Conservation (phyloP, 768 basidiomycete species). For the Mycena rosella region DNA sequence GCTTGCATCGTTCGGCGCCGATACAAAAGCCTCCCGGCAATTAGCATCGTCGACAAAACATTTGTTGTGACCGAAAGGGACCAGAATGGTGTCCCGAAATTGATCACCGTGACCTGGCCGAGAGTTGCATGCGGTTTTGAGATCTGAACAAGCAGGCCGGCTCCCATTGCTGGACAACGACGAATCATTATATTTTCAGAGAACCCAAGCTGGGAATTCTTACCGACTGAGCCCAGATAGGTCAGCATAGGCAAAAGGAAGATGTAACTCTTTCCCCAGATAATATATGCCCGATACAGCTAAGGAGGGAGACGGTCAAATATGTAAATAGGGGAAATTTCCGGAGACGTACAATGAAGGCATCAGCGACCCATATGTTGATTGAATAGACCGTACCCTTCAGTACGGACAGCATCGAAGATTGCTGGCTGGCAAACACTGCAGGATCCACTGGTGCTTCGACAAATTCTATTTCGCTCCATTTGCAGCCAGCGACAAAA, state of each 20-base stretch:
- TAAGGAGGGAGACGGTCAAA: neutral
- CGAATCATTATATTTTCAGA: too few species aligned
- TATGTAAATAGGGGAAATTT: neutral
- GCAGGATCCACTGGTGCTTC: neutral
- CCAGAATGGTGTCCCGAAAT: constrained; percentile 15
- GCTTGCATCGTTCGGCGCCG: neutral
- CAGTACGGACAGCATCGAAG: neutral
- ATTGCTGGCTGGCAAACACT: constrained; percentile 2
- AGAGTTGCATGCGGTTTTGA: neutral
- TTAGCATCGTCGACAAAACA: neutral
- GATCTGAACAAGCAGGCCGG: neutral
- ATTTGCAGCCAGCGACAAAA: constrained; percentile 7
- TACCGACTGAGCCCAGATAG: neutral
- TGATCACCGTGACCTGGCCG: neutral
- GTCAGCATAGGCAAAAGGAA: neutral
- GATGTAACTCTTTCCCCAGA: neutral
- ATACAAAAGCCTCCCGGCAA: constrained; percentile 5
- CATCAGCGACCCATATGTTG: constrained; percentile 10
- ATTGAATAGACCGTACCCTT: neutral
- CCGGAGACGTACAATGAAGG: neutral
- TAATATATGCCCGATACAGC: constrained; percentile 7
- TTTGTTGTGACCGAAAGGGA: constrained; percentile 1
- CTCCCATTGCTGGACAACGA: neutral
- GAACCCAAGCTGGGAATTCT: neutral
- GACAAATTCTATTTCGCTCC: constrained; percentile 10